A percentile compares a stretch with the other conserved stretches of the same genome.
Conservation (phyloP, 805 yeast species). For the Ogataea zsoltii region DNA sequence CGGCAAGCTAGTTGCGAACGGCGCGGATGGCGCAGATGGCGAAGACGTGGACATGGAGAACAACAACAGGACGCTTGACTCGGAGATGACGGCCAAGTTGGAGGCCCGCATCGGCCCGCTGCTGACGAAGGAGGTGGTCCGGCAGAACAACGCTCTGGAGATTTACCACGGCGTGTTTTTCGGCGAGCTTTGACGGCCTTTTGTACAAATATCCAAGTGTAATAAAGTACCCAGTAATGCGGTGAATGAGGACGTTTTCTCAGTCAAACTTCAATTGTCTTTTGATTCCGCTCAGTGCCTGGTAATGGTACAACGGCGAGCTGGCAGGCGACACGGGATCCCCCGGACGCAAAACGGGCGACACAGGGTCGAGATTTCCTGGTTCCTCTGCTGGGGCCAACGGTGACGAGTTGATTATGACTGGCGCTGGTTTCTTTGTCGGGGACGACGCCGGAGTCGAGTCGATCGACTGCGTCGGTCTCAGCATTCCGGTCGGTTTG, state of each 20-base stretch:
- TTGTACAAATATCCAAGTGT: not conserved
- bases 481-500: not conserved
- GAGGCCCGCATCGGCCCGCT: slow-evolving; percentile 60
- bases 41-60: not conserved
- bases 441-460: not conserved
- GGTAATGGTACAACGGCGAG: slow-evolving; percentile 39
- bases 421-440: no score
- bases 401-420: slow-evolving; percentile 25
- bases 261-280: slow-evolving; percentile 25
- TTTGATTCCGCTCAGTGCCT: slow-evolving; percentile 13
- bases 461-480: not conserved
- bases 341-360: slow-evolving; percentile 16
- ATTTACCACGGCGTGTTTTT: slow-evolving; percentile 69
- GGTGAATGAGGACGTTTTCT: not conserved
- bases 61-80: slow-evolving; percentile 28
- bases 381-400: slow-evolving; percentile 17
- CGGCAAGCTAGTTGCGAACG: slow-evolving; percentile 27
- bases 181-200: slow-evolving; percentile 48
- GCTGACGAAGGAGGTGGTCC: slow-evolving; percentile 50
- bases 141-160: slow-evolving; percentile 48
- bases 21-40: no score
- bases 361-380: no score
- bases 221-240: no score
- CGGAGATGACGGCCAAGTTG: slow-evolving; percentile 41
- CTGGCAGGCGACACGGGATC: slow-evolving; percentile 36